Evolutionary conservation across 2,329 filamentous ascomycete species (phyloP).

Genomic region (Penicillium brevicompactum): DNA sequence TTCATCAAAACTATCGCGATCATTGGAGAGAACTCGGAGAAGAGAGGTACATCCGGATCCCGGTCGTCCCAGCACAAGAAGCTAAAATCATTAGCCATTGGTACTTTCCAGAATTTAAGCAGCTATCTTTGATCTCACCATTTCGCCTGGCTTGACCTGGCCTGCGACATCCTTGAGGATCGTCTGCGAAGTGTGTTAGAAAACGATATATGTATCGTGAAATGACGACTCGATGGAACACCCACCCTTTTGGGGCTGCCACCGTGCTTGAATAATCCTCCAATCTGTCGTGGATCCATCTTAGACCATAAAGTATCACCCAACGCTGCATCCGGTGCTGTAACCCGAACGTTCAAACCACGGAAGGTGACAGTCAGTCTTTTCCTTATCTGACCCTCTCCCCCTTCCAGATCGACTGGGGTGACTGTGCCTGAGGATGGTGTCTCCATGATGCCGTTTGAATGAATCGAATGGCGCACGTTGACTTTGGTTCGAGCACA

Average conservation of each 20-base stretch:
- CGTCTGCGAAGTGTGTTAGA: constrained; percentile 29
- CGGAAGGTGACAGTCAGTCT: constrained; percentile 40
- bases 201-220: not conserved
- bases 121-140: constrained; percentile 34
- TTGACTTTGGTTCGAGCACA: not conserved
- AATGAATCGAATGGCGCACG: not conserved
- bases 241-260: constrained; percentile 32
- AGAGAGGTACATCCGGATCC: constrained; percentile 72
- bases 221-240: not conserved
- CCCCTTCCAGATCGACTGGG: constrained; percentile 28
- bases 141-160: constrained; percentile 47
- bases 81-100: constrained; percentile 34
- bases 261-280: constrained; percentile 21
- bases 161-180: constrained; percentile 44
- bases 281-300: constrained; percentile 33
- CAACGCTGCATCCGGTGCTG: constrained; percentile 38
- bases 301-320: constrained; percentile 38
- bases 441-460: constrained; percentile 24
- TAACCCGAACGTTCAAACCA: constrained; percentile 37
- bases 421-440: constrained; percentile 31
- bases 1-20: constrained; percentile 59
- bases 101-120: not conserved
- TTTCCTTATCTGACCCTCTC: constrained; percentile 26
- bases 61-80: constrained; percentile 68
- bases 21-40: constrained; percentile 68